Evolutionary conservation across 257 asterid genomes (phyloP), one percentile per base, ranked within the genome.

Genomic region (Verbascum thapsus): DNA sequence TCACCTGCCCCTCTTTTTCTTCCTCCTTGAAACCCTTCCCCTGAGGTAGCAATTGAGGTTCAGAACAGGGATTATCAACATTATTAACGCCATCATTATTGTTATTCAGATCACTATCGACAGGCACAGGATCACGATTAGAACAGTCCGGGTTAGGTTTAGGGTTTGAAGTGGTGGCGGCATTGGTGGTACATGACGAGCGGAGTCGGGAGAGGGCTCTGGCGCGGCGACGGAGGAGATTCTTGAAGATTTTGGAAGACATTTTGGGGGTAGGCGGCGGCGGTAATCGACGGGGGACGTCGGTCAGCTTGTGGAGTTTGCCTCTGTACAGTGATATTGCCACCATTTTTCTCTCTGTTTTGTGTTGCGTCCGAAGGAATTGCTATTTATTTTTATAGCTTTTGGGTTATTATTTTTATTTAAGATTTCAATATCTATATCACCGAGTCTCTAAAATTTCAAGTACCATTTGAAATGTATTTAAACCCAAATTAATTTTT

Each of bases 291-390:
- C 78, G 97, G 17, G 87, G 88, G 0, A 69, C 86, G 54, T 79
- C 92, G 53, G 91, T 63, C 49, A 69, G 81, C 59, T 80, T 85
- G 85, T 87, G 98, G 58, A 88, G 95, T 69, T 85, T 86, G 35
- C 98, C 98, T 78, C 73, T 88, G 92, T 88, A 91, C 53, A 91
- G 76, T 10, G 98, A 83, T 58, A 91, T 68, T n/a, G 96, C 95
- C 66, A 88, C 96, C 96, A 85, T 91, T 66, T 49, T 32, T 5
- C 5, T 26, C 32, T 26, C 32, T 26, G 32, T 26, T 26, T 26
- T 1, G 3, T 26, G 32, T 26, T n/a, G n/a, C n/a, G n/a, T n/a
- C n/a, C n/a, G n/a, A n/a, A n/a, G n/a, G n/a, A n/a, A n/a, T n/a
- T n/a, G n/a, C n/a, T n/a, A n/a, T n/a, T n/a, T n/a, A n/a, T n/a